phyloP scores from a whole-genome alignment of 2,329 filamentous ascomycete species.

The Penicillium sp. region DNA sequence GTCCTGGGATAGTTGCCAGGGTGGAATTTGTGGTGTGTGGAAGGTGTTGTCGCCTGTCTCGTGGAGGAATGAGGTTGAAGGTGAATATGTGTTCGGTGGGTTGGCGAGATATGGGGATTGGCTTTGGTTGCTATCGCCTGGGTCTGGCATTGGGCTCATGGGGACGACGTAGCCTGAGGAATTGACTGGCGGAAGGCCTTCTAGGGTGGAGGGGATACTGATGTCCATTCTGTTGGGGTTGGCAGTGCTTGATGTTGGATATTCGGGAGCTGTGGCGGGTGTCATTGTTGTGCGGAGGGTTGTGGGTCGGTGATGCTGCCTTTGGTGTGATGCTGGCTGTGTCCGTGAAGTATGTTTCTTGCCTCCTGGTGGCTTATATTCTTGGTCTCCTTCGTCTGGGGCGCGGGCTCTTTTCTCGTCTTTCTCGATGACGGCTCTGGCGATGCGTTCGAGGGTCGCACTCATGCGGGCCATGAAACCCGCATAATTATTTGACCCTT shows the following conservation, averaged over 20 bases:
- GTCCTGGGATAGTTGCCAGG: slow-evolving; percentile 13
- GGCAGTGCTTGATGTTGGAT: slow-evolving; percentile 5
- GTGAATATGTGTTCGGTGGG: not conserved
- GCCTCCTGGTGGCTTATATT: slow-evolving; percentile 1
- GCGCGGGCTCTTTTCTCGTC: slow-evolving; percentile 54
- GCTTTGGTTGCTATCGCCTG: slow-evolving; percentile 3
- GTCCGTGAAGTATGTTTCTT: slow-evolving; percentile 22
- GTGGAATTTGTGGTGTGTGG: not conserved
- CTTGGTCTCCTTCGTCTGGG: slow-evolving; percentile 22
- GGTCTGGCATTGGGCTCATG: slow-evolving; percentile 12
- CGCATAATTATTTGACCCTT: slow-evolving; percentile 74
- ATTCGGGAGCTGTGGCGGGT: not conserved
- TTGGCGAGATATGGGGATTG: slow-evolving; percentile 1
- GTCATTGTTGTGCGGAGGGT: slow-evolving; percentile 6
- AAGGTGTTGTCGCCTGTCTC: not conserved
- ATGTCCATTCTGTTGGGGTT: slow-evolving; percentile 5
- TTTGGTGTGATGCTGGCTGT: slow-evolving; percentile 4
- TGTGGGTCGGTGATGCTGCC: slow-evolving; percentile 5
- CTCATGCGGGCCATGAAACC: slow-evolving; percentile 85
- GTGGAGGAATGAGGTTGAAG: slow-evolving; percentile 1
- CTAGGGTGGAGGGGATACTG: slow-evolving; percentile 22
- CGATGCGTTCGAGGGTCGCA: slow-evolving; percentile 84
- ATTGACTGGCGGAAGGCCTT: slow-evolving; percentile 27
- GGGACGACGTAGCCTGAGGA: slow-evolving; percentile 29
- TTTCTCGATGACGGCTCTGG: slow-evolving; percentile 75